Evolutionary conservation across 192 early-diverging fungal species (phyloP).

Genomic region (Cetraspora pellucida): DNA sequence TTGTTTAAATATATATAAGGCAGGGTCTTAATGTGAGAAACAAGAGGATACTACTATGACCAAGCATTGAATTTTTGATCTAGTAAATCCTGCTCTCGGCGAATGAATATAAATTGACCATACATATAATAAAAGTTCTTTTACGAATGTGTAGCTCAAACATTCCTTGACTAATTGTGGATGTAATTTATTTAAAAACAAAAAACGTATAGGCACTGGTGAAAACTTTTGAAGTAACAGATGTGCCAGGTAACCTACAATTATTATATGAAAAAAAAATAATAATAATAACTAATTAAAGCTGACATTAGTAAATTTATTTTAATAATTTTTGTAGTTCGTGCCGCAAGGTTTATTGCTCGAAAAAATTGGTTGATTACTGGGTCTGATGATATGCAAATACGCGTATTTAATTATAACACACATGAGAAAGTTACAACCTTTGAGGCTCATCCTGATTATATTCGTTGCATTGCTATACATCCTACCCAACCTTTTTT

Average conservation of each 20-base stretch:
- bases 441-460: conserved; percentile 97
- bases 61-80: neutral
- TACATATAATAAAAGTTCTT: too few species aligned
- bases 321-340: conserved; percentile 60
- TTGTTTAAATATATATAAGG: neutral
- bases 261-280: neutral
- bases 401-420: conserved; percentile 99
- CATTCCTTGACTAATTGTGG: neutral
- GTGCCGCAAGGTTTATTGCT: conserved; percentile 95
- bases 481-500: conserved; percentile 95
- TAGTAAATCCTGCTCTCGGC: too few species aligned
- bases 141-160: too few species aligned
- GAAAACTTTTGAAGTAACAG: conserved; percentile 96
- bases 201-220: conserved; percentile 72
- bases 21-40: too few species aligned
- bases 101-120: too few species aligned
- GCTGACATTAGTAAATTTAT: neutral
- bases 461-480: conserved; percentile 94
- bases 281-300: neutral
- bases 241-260: conserved; percentile 74
- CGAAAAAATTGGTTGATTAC: conserved; percentile 97
- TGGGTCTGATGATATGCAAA: conserved; percentile 96
- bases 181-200: neutral
- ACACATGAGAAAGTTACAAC: conserved; percentile 96
- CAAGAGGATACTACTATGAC: neutral